Percentiles rank a stretch among this genome's conserved stretches.
Evolutionary conservation across 1,284 basidiomycete genomes (phyloP).

Genomic region (Agaricales sp.): DNA sequence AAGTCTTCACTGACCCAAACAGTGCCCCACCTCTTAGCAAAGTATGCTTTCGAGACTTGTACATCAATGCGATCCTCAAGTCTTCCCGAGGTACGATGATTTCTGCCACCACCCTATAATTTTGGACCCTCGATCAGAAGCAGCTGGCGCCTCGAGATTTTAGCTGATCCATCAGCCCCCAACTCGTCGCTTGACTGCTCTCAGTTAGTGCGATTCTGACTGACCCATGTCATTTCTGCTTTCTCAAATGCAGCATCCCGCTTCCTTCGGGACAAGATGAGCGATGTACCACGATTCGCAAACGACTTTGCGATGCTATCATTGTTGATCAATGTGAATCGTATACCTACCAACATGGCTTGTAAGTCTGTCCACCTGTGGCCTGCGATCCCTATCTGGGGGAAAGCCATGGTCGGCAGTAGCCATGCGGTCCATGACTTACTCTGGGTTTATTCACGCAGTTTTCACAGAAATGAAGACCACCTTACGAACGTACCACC

Average conservation of each 20-base stretch:
- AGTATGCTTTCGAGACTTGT: conserved; percentile 66
- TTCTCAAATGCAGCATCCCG: background rate
- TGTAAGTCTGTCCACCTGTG: conserved; percentile 37
- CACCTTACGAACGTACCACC: conserved; percentile 72
- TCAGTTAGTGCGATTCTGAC: background rate
- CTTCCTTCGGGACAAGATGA: conserved; percentile 51
- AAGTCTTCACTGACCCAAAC: conserved; percentile 60
- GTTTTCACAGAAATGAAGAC: conserved; percentile 80
- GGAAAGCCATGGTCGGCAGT: too few species aligned
- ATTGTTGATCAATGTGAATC: conserved; percentile 70
- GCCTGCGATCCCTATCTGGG: conserved; percentile 1
- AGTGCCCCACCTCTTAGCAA: conserved; percentile 36
- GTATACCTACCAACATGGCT: conserved; percentile 80
- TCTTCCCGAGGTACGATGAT: conserved; percentile 52
- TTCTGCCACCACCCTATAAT: conserved; percentile 16
- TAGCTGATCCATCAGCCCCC: too few species aligned
- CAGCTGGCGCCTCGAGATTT: conserved; percentile 28
- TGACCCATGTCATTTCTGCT: background rate
- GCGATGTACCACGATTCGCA: conserved; percentile 51
- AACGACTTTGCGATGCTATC: conserved; percentile 71
- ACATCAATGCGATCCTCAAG: conserved; percentile 60
- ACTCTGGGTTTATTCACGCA: conserved; percentile 19
- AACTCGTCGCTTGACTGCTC: conserved; percentile 17
- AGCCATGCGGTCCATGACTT: too few species aligned
- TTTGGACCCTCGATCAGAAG: background rate